Conservation (phyloP, 768 basidiomycete species). For the Boletus pseudo-olivaceus region DNA sequence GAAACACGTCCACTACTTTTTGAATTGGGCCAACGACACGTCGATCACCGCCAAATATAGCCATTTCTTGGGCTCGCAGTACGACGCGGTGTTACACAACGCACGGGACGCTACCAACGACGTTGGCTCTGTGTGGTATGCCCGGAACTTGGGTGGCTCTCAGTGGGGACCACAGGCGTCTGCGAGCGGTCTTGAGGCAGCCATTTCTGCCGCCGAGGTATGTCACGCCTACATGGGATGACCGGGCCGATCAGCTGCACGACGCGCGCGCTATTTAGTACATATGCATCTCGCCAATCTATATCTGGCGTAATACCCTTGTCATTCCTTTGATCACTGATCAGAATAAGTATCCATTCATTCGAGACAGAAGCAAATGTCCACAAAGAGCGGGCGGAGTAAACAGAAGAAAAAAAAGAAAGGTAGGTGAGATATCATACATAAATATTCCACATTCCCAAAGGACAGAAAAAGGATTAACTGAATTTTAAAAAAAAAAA, state of each 20-base stretch:
- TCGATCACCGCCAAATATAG: too few species aligned
- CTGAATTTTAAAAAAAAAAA: slow-evolving; percentile 16
- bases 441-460: slow-evolving; percentile 26
- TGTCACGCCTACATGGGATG: not conserved
- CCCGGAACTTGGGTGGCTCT: slow-evolving; percentile 24
- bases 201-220: slow-evolving; percentile 28
- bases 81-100: too few species aligned
- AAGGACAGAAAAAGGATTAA: not conserved
- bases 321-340: not conserved
- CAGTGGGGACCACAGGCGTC: slow-evolving; percentile 29
- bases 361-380: slow-evolving; percentile 2
- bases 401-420: slow-evolving; percentile 3
- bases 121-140: too few species aligned
- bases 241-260: not conserved
- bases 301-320: not conserved
- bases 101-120: too few species aligned
- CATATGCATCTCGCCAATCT: too few species aligned
- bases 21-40: too few species aligned
- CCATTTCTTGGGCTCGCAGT: too few species aligned
- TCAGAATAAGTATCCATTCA: slow-evolving; percentile 11
- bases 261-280: not conserved
- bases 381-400: not conserved
- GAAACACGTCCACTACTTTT: too few species aligned
- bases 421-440: slow-evolving; percentile 26
- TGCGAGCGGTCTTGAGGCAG: slow-evolving; percentile 29